Base-by-base conservation (phyloP, 2,329 filamentous ascomycete genomes). In the Elsinoe batatas region DNA sequence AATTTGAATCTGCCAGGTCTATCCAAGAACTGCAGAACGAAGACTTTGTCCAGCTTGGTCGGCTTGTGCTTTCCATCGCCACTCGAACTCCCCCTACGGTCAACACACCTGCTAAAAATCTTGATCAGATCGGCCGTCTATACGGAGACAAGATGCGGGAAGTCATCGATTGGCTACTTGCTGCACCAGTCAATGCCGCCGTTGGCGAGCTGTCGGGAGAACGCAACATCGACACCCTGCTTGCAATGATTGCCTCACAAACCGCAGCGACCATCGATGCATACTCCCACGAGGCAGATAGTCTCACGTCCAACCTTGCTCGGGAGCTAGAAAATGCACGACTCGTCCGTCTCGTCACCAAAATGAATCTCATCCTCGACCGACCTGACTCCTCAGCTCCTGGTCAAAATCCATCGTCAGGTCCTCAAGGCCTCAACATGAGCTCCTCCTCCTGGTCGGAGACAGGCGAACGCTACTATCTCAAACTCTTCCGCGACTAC, bases 401-500 rank as follows among this genome's bases (percentile, higher is more conserved):
- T 26, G 82, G 83, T 38, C 86, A 91, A 59, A 74, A 79, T 62
- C 64, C 44, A 62, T 60, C 57, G 63, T 58, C 37, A 62, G 65
- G 1, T 54, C 68, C 49, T 37, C 30, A 22, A 6, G 37, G 44
- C 10, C 59, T 65, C 10, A 68, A 68, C 53, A 64, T 68, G 55
- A 62, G 65, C 17, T 65, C 65, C 5, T 58, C 62, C 12, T 61
- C 67, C 3, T 98, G 93, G 91, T 88, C 89, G 3, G 91, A 97
- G 69, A 93, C 87, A 47, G 91, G 91, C 22, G 89, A 95, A 64
- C 82, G 91, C 26, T 97, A 95, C 68, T 87, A 88, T 67, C 77
- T 98, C 61, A 96, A 95, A 72, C 79, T 98, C 7, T 97, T 97
- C 76, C 82, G 93, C 50, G 93, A 98, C 71, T 97, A 94, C 64